These are phyloP conservation scores for Cladosporium oxysporum DNA, from an alignment of 2,329 filamentous ascomycete species.

Conservation along the genomic window DNA sequence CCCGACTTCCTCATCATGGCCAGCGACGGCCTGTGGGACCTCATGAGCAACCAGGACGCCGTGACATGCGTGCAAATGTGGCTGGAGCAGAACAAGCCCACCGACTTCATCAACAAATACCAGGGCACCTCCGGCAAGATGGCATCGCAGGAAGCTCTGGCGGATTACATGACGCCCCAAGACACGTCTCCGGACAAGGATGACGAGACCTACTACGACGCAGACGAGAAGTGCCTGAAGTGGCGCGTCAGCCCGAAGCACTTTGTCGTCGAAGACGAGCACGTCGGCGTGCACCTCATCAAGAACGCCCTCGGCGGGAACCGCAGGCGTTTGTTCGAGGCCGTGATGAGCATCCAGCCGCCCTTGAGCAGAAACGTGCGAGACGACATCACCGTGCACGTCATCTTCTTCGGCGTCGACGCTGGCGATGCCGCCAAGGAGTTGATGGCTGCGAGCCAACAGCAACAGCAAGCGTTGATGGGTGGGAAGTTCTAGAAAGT, in stretches of 20 bases:
- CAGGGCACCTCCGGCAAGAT: not conserved
- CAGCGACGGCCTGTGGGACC: slow-evolving; percentile 63
- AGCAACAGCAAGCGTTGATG: not conserved
- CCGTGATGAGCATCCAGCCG: slow-evolving; percentile 40
- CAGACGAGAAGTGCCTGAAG: slow-evolving; percentile 41
- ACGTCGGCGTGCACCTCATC: slow-evolving; percentile 54
- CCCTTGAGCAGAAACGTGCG: slow-evolving; percentile 43
- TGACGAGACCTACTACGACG: slow-evolving; percentile 38
- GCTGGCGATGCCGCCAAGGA: slow-evolving; percentile 13
- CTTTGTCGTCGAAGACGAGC: slow-evolving; percentile 54
- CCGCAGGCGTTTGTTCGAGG: slow-evolving; percentile 42
- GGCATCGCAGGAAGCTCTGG: not conserved
- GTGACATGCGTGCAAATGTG: slow-evolving; percentile 55
- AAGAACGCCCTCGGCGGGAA: slow-evolving; percentile 57
- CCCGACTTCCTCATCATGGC: slow-evolving; percentile 66
- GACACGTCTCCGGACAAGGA: slow-evolving; percentile 30
- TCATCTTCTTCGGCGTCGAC: slow-evolving; percentile 53
- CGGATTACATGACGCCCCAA: slow-evolving; percentile 5
- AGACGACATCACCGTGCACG: slow-evolving; percentile 56
- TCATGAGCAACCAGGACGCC: slow-evolving; percentile 36
- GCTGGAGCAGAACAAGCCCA: slow-evolving; percentile 45
- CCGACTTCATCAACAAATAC: slow-evolving; percentile 26
- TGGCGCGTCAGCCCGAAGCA: slow-evolving; percentile 46
- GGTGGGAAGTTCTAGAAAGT: not conserved
- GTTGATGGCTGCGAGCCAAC: slow-evolving; percentile 4